Base-by-base conservation (phyloP, 75 land plant species). In the Pinus tabuliformis region DNA sequence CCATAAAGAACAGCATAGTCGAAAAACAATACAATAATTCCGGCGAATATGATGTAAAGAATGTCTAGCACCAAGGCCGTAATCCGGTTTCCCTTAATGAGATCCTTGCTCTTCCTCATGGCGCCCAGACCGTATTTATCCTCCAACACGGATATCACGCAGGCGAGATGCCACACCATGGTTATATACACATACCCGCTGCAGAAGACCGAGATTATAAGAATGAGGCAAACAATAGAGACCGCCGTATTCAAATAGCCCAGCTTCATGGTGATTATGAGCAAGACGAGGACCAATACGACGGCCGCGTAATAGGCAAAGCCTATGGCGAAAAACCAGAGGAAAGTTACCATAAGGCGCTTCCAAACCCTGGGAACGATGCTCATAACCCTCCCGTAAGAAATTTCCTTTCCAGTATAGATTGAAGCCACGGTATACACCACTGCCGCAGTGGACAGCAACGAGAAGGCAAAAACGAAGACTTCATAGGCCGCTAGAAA, bases 61-160 rank as follows among this genome's bases (percentile, higher is more conserved):
- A 93, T 56, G 68, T 82, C 77, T 6, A 84, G 76, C 11, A 65
- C 80, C 26, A 73, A 60, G 5, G 80, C 56, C 16, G 78, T 59
- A 16, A 26, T 2, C 22, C 68, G n/a, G 85, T 93, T 96, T 6
- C 98, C 98, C 64, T 81, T 89, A 13, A 95, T 79, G 24, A 95
- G 79, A 3, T 22, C 65, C 63, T 52, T 73, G 70, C 92, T 89
- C 84, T 86, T 93, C 76, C 30, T 74, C 83, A 95, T 75, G 42
- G 96, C 96, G 21, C 62, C 62, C 6, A 59, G 16, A n/a, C 99
- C 98, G 37, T 91, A 92, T 13, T 84, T 45, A 21, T 92, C 93
- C 81, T 97, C 99, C 13, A 97, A 81, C 4, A 97, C 98, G 2
- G 98, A 81, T 11, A 97, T 80, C 20, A 95, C 99, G 54, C 92